These are phyloP conservation scores for Wickerhamiella sergipiensis DNA, from an alignment of 805 yeast genomes.

Conservation along the genomic window DNA sequence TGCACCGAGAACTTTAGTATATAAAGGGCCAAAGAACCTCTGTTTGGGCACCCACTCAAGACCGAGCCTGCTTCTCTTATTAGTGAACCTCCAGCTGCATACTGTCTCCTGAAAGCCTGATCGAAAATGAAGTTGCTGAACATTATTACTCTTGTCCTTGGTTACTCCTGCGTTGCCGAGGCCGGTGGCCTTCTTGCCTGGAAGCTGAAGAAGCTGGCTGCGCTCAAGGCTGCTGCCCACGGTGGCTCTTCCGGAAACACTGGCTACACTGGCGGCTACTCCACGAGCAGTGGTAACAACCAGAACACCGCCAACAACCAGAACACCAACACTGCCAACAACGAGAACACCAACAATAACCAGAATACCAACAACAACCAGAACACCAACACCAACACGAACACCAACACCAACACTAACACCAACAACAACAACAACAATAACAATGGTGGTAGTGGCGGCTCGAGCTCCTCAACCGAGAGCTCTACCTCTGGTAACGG, in stretches of 20 bases:
- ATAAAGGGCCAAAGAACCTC: not conserved
- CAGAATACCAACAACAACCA: not conserved
- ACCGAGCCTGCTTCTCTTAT: not conserved
- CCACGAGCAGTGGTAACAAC: not conserved
- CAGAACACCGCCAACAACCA: not conserved
- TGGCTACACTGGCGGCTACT: not conserved
- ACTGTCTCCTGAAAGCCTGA: not conserved
- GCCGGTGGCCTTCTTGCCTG: not conserved
- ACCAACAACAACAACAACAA: not conserved
- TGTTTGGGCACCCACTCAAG: not conserved
- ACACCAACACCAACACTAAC: not conserved
- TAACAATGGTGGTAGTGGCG: not conserved
- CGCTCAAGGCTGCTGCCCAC: not conserved
- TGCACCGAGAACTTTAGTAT: not conserved
- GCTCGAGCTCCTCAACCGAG: not conserved
- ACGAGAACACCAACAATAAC: not conserved
- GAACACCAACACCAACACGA: not conserved
- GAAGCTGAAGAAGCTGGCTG: not conserved
- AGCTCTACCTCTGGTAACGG: not conserved
- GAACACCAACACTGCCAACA: not conserved
- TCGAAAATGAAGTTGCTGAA: not conserved
- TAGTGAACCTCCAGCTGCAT: not conserved
- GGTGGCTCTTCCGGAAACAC: not conserved
- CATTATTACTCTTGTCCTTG: not conserved
- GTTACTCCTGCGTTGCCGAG: not conserved